Percentiles rank a stretch among this genome's conserved stretches.
phyloP scores from a whole-genome alignment of 2,329 filamentous ascomycete genomes.

The Cryoendolithus antarcticus region DNA sequence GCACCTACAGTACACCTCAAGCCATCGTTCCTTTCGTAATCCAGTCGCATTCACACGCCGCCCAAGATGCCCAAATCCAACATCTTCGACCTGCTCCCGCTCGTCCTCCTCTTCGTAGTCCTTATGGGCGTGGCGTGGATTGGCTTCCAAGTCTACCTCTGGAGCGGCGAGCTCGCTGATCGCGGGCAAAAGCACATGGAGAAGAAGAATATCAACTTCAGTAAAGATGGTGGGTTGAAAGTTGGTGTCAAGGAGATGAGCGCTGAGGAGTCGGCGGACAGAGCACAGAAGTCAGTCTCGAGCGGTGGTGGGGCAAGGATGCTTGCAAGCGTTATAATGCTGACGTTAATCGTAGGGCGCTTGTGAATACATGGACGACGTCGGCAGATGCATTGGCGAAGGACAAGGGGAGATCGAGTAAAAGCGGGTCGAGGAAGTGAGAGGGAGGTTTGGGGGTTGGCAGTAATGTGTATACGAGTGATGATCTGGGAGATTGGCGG shows the following conservation, averaged over 20 bases:
- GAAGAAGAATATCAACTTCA: slow-evolving; percentile 62
- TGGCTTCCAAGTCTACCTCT: slow-evolving; percentile 59
- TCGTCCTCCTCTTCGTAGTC: slow-evolving; percentile 50
- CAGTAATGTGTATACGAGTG: no score
- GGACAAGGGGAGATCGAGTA: no score
- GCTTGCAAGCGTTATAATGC: no score
- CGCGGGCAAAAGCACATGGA: slow-evolving; percentile 58
- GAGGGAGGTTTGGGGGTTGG: no score
- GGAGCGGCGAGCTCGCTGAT: slow-evolving; percentile 52
- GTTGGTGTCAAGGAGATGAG: slow-evolving; percentile 59
- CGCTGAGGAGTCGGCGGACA: slow-evolving; percentile 60
- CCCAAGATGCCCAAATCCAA: no score
- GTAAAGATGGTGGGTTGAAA: slow-evolving; percentile 58
- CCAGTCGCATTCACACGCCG: no score
- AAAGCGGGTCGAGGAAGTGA: no score
- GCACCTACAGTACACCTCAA: no score
- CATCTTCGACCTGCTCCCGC: slow-evolving; percentile 35
- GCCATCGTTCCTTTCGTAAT: no score
- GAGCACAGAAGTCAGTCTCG: slow-evolving; percentile 45
- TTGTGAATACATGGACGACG: slow-evolving; percentile 37
- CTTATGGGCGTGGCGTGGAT: slow-evolving; percentile 50
- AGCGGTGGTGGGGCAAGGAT: no score
- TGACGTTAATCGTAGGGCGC: slow-evolving; percentile 18
- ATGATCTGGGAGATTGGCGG: no score
- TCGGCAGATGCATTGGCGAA: no score